Conservation (phyloP, 2,329 filamentous ascomycete species). For the Tolypocladium amazonense region DNA sequence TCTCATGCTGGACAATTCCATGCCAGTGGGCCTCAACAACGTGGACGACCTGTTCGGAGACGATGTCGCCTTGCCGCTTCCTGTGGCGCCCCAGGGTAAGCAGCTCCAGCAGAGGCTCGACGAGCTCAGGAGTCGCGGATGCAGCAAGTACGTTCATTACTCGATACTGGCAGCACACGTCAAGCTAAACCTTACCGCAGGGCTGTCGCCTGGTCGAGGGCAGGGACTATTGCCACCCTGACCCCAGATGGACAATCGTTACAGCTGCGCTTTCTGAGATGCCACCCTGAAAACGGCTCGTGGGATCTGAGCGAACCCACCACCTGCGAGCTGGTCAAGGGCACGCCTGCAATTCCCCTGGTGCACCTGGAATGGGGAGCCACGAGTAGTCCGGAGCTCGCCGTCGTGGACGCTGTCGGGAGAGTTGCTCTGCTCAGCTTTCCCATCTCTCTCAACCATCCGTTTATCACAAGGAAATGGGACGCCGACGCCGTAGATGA, state of each 20-base stretch:
- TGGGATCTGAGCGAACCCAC: slow-evolving; percentile 73
- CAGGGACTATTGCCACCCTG: slow-evolving; percentile 76
- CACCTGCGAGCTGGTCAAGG: slow-evolving; percentile 47
- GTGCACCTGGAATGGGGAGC: slow-evolving; percentile 76
- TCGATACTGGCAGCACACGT: background rate
- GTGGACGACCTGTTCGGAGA: slow-evolving; percentile 71
- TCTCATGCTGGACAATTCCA: slow-evolving; percentile 28
- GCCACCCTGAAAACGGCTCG: slow-evolving; percentile 54
- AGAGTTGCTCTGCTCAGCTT: slow-evolving; percentile 66
- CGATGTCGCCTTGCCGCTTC: slow-evolving; percentile 47
- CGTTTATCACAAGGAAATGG: slow-evolving; percentile 50
- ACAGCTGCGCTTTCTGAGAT: slow-evolving; percentile 62
- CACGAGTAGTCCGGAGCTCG: slow-evolving; percentile 65
- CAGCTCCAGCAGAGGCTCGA: slow-evolving; percentile 64
- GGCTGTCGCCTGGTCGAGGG: slow-evolving; percentile 77
- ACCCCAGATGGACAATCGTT: slow-evolving; percentile 59
- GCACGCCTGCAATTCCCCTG: slow-evolving; percentile 54
- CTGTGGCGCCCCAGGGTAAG: slow-evolving; percentile 36
- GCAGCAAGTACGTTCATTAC: slow-evolving; percentile 57
- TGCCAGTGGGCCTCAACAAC: slow-evolving; percentile 44
- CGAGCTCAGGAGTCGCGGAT: slow-evolving; percentile 64
- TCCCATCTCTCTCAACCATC: slow-evolving; percentile 61
- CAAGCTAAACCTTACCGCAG: slow-evolving; percentile 31
- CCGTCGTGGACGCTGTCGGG: slow-evolving; percentile 70
- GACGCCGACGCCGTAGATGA: slow-evolving; percentile 63